Evolutionary conservation across 192 early-diverging fungal species (phyloP), one percentile per base, ranked within the genome.

Genomic region (Chytriomyces confervae): DNA sequence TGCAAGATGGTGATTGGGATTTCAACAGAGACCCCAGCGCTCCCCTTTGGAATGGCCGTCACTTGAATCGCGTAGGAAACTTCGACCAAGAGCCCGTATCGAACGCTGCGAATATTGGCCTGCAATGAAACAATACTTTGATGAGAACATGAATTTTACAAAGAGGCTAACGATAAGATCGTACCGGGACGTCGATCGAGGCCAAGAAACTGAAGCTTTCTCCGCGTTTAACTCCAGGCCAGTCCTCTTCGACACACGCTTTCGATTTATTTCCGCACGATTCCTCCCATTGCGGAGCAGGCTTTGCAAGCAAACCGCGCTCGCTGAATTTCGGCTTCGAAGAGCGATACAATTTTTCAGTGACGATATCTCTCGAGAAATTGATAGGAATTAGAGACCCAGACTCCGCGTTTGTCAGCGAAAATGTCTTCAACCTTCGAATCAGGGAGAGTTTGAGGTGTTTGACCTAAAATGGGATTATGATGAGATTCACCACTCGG

Each of bases 1-100:
- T 88, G 83, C 5, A 83, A 64, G 8, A 88, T 79, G 11, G 82
- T 86, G 16, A 88, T 64, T 5, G 86, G 86, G 23, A 88, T 79
- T 24, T 86, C 84, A 2, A 84, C 64, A 8, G 13, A 50, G 16
- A 82, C 51, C 63, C 24, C 67, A 20, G 65, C 76, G 73, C 81
- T 69, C 23, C 83, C 80, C 13, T 69, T 51, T 13, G 76, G 74
- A 27, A 50, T 64, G 16, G 80, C 70, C 8, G 80, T 61, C 7
- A 86, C 84, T 62, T 81, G 79, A 45, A 88, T 61, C 3, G 81
- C 80, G 71, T 82, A 88, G 5, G 83, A 86, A 44, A 86, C 83
- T 48, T 88, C 86, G 27, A 88, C 45, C 61, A 85, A 73, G 11
- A 75, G 53, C 8, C 62, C 80, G 62, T 73, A 73, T 11, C 80